A percentile compares a stretch with the other conserved stretches of the same genome.
Evolutionary conservation across 257 asterid species (phyloP).

Genomic region (Solanum etuberosum): DNA sequence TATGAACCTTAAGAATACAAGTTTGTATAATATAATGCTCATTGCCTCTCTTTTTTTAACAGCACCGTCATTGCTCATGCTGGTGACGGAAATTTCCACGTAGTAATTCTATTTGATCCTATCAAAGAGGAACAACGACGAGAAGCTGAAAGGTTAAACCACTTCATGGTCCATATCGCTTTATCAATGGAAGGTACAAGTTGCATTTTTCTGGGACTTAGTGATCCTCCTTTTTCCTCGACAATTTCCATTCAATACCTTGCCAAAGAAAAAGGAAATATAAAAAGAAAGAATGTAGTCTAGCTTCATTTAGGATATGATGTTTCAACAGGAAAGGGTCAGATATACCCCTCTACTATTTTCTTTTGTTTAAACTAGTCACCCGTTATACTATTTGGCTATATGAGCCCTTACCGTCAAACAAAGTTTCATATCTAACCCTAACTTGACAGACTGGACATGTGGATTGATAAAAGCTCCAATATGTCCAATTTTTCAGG

Average conservation of each 20-base stretch:
- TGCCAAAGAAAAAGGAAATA: not conserved
- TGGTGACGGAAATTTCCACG: slow-evolving; percentile 96
- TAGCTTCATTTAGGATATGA: not conserved
- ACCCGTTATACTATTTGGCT: not conserved
- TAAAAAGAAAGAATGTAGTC: not conserved
- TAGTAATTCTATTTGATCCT: slow-evolving; percentile 69
- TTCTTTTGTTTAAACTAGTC: not conserved
- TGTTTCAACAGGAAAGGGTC: not conserved
- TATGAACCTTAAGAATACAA: not conserved
- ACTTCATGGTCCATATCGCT: slow-evolving; percentile 82
- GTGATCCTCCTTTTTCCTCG: not conserved
- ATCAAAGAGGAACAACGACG: slow-evolving; percentile 42
- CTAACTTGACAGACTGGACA: not conserved
- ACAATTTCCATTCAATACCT: not conserved
- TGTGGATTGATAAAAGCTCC: not conserved
- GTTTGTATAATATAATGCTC: not conserved
- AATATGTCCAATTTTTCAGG: not conserved
- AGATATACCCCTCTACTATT: not conserved
- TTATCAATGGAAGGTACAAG: slow-evolving; percentile 83
- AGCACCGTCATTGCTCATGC: slow-evolving; percentile 98
- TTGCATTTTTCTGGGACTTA: not conserved
- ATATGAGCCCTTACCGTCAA: not conserved
- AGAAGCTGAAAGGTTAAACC: slow-evolving; percentile 88
- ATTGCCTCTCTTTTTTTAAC: slow-evolving; percentile 7
- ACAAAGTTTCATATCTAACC: not conserved